Evolutionary conservation across 2,329 filamentous ascomycete species (phyloP).

Genomic region (Cercospora nicotianae): DNA sequence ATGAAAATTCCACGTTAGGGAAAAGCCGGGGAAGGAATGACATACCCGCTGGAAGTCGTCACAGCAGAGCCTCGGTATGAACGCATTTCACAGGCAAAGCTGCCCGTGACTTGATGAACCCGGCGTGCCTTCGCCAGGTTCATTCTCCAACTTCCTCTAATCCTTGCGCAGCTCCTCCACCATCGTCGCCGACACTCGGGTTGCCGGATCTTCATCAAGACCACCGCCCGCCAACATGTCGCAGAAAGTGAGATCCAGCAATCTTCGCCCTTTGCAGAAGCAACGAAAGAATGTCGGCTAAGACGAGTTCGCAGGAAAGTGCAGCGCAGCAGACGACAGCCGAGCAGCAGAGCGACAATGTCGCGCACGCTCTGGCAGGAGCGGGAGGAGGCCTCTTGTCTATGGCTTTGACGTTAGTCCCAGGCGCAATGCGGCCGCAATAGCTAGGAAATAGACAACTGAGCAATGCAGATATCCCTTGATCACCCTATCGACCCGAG

Average conservation of each 20-base stretch:
- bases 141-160: not conserved
- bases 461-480: slow-evolving; percentile 75
- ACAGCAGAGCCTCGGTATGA: slow-evolving; percentile 14
- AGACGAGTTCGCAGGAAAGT: slow-evolving; percentile 11
- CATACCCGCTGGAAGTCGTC: not conserved
- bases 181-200: slow-evolving; percentile 11
- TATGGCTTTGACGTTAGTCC: slow-evolving; percentile 82
- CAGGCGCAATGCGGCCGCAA: slow-evolving; percentile 3
- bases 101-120: slow-evolving; percentile 10
- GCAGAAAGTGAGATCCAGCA: slow-evolving; percentile 16
- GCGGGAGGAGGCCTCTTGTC: slow-evolving; percentile 91
- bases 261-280: not conserved
- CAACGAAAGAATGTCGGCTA: slow-evolving; percentile 13
- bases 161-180: slow-evolving; percentile 14
- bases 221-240: slow-evolving; percentile 14
- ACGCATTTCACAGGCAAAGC: slow-evolving; percentile 15
- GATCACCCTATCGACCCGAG: slow-evolving; percentile 94
- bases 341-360: slow-evolving; percentile 88
- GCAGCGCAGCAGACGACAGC: slow-evolving; percentile 55
- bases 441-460: slow-evolving; percentile 40
- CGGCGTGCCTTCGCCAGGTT: slow-evolving; percentile 8
- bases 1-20: not conserved
- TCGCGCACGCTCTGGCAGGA: slow-evolving; percentile 89
- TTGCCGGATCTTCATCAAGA: not conserved
- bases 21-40: slow-evolving; percentile 4